Percentiles rank a stretch among this genome's conserved stretches.
Evolutionary conservation across 169 alveolate species (phyloP).

Genomic region (Hammondia hammondi): DNA sequence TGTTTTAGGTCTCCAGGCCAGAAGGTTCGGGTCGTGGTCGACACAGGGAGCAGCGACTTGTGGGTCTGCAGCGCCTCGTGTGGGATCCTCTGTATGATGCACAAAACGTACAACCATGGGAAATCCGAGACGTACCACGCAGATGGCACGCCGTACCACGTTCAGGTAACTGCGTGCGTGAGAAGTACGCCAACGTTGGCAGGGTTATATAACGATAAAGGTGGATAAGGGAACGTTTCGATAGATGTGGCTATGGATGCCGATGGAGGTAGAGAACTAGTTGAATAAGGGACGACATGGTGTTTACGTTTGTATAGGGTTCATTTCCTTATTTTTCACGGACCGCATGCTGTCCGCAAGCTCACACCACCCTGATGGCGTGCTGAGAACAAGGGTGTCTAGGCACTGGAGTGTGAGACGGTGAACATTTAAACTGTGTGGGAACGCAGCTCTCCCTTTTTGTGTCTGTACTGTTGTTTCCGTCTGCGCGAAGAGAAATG

Average conservation of each 20-base stretch:
- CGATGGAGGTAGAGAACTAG: no score
- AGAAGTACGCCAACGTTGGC: not conserved
- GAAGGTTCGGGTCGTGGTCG: conserved; percentile 80
- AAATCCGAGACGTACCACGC: conserved; percentile 79
- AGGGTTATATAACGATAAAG: not conserved
- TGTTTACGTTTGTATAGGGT: no score
- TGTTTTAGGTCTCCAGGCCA: conserved; percentile 75
- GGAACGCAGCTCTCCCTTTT: no score
- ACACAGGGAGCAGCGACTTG: conserved; percentile 84
- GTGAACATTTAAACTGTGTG: no score
- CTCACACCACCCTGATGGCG: no score
- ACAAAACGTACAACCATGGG: conserved; percentile 74
- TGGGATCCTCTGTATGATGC: conserved; percentile 55
- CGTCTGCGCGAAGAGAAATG: no score
- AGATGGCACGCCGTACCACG: conserved; percentile 75
- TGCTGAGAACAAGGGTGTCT: no score
- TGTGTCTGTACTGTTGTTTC: no score
- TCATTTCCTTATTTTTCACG: no score
- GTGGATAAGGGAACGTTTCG: not conserved
- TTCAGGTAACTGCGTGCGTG: conserved; percentile 23
- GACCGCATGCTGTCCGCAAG: no score
- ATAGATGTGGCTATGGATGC: not conserved
- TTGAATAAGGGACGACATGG: no score
- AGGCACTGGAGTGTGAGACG: no score
- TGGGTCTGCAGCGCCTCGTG: conserved; percentile 79